Percentiles rank a stretch among this genome's conserved stretches.
These are phyloP conservation scores for Macrophomina pseudophaseolina DNA, from an alignment of 2,329 filamentous ascomycete genomes.

Conservation along the genomic window DNA sequence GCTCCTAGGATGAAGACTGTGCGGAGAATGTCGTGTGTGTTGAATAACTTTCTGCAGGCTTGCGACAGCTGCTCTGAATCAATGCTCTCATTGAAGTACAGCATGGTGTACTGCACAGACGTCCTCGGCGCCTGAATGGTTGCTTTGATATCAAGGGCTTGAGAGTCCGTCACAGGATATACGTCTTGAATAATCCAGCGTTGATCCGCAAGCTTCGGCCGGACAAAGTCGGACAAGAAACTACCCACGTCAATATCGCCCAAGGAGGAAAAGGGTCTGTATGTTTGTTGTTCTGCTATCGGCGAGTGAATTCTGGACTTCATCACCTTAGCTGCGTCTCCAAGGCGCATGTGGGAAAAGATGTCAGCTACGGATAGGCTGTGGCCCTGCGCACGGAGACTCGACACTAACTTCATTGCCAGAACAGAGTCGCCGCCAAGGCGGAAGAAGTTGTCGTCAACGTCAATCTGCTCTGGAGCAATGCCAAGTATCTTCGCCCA, in stretches of 20 bases:
- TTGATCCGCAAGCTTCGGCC: conserved; percentile 57
- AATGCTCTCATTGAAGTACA: conserved; percentile 62
- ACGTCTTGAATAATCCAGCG: conserved; percentile 61
- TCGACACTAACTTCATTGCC: conserved; percentile 52
- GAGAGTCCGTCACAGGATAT: conserved; percentile 63
- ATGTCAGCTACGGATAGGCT: conserved; percentile 50
- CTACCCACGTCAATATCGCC: conserved; percentile 45
- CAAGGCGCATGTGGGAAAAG: conserved; percentile 49
- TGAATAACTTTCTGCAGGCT: conserved; percentile 63
- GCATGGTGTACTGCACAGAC: conserved; percentile 67
- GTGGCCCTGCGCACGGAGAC: conserved; percentile 42
- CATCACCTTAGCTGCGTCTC: conserved; percentile 60
- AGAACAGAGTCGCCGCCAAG: conserved; percentile 55
- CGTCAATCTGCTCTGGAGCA: conserved; percentile 41
- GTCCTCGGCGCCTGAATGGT: conserved; percentile 65
- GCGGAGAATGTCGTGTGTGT: conserved; percentile 67
- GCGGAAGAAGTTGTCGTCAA: conserved; percentile 50
- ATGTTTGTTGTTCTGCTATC: conserved; percentile 34
- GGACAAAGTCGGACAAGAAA: conserved; percentile 57
- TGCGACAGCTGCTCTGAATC: conserved; percentile 55
- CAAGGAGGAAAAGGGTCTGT: conserved; percentile 59
- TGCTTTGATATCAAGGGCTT: conserved; percentile 63
- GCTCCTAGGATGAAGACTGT: conserved; percentile 64
- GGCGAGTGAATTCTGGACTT: conserved; percentile 40
- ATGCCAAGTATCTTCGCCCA: conserved; percentile 39